Base-by-base conservation (phyloP, 176 grass and related monocot genomes). In the Eragrostis nindensis region DNA sequence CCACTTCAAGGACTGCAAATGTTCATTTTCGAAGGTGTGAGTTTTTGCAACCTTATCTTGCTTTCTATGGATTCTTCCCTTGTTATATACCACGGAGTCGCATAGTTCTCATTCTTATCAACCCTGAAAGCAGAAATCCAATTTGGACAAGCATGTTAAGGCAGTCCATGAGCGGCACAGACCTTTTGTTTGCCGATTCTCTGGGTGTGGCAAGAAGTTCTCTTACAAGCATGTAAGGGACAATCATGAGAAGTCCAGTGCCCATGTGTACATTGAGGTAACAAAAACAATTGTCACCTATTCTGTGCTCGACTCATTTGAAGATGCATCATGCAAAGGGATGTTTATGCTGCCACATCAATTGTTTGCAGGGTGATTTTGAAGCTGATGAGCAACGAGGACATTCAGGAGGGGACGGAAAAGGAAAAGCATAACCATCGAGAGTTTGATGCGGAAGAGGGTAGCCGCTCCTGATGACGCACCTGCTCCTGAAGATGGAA, bases 161-260 rank as follows among this genome's bases (percentile, higher is more conserved):
- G 94, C 56, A 2, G 79, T 83, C 9, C 94, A 93, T 84, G 78
- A 93, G 79, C 79, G 82, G 84, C 64, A 21, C 2, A 61, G 80
- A 32, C 85, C 85, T 6, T 97, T 90, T 68, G 13, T 66, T 5
- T 97, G 94, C 71, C 47, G 21, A 26, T 77, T 93, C 16, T 50
- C 85, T 36, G 94, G 86, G 62, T 97, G 94, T 87, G 83, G 80
- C 62, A 78, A 93, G 81, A 91, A 57, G 7, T 97, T 97, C 36
- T 80, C 86, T 17, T 97, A 97, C 73, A 90, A 86, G 74, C 90
- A 97, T 89, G 94, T 91, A 60, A 91, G 90, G 80, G 94, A 97
- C 71, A 97, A 91, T 21, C 94, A 97, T 82, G 90, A 97, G 83
- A 93, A 82, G 68, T 84, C 83, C 68, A 75, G 79, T 60, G 66